These are phyloP conservation scores for Cystobasidium onofrii DNA, from an alignment of 768 basidiomycete genomes.

Conservation along the genomic window DNA sequence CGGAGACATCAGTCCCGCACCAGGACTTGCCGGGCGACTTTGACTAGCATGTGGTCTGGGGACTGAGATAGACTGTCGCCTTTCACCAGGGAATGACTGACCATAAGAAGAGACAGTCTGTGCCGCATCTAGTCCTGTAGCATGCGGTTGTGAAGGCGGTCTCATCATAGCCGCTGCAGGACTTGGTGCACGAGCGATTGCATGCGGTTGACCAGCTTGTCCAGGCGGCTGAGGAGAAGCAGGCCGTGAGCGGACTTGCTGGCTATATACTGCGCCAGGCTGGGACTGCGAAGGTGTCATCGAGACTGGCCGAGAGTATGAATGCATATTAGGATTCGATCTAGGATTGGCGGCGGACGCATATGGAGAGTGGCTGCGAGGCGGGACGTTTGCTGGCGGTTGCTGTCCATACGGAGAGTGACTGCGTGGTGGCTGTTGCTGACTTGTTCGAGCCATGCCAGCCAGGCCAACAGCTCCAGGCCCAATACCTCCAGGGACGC, in stretches of 20 bases:
- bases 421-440: background rate
- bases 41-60: constrained; percentile 31
- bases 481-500: background rate
- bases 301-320: constrained; percentile 1
- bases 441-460: background rate
- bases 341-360: constrained; percentile 38
- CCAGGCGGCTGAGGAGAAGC: constrained; percentile 16
- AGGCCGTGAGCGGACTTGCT: background rate
- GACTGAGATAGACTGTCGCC: constrained; percentile 30
- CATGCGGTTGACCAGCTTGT: background rate
- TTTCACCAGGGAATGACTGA: constrained; percentile 78
- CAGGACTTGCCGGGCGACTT: constrained; percentile 2
- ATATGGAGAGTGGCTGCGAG: background rate
- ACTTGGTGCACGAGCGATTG: constrained; percentile 42
- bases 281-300: background rate
- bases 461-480: constrained; percentile 21
- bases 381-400: background rate
- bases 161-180: constrained; percentile 38
- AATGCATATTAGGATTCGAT: constrained; percentile 30
- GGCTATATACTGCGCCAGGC: background rate
- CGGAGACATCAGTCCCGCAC: constrained; percentile 4
- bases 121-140: background rate
- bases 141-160: constrained; percentile 27
- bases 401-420: constrained; percentile 9
- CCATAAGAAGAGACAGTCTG: constrained; percentile 58